A percentile compares a stretch with the other conserved stretches of the same genome.
These are phyloP conservation scores for Taphrina betulina DNA, from an alignment of 1,139 yeast species.

Conservation along the genomic window DNA sequence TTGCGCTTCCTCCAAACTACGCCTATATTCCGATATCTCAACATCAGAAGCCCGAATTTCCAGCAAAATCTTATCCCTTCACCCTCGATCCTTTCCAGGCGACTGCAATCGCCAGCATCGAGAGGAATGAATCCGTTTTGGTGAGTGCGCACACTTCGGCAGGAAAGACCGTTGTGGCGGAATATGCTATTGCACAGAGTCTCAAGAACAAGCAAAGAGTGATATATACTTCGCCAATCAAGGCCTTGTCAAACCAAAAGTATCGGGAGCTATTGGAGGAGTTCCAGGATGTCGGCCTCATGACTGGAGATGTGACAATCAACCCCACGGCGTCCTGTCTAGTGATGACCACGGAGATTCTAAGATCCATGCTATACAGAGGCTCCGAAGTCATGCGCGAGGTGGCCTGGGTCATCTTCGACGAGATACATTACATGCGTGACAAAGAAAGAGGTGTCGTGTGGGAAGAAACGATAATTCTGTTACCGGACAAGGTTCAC, in stretches of 20 bases:
- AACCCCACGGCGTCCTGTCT: conserved; percentile 96
- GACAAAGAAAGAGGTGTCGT: conserved; percentile 94
- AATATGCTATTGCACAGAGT: conserved; percentile 95
- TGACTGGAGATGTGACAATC: conserved; percentile 97
- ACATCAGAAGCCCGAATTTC: conserved; percentile 55
- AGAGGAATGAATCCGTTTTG: conserved; percentile 89
- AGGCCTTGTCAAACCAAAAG: conserved; percentile 93
- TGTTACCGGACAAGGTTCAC: conserved; percentile 91
- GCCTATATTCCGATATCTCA: conserved; percentile 85
- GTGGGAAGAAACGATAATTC: conserved; percentile 97
- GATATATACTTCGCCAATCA: conserved; percentile 94
- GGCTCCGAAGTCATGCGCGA: conserved; percentile 92
- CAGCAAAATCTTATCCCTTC: conserved; percentile 87
- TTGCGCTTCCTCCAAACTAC: conserved; percentile 88
- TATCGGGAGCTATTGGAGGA: conserved; percentile 89
- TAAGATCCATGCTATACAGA: conserved; percentile 90
- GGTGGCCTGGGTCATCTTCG: conserved; percentile 95
- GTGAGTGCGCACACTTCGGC: conserved; percentile 99
- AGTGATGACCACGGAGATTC: conserved; percentile 96
- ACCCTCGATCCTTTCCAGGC: conserved; percentile 94
- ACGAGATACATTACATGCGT: conserved; percentile 95
- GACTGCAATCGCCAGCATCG: conserved; percentile 90
- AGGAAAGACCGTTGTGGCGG: conserved; percentile 98
- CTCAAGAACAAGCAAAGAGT: conserved; percentile 87
- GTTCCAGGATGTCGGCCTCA: conserved; percentile 92